Conservation (phyloP, 371 early-diverging fungal species). For the Rhizopus sp. region DNA sequence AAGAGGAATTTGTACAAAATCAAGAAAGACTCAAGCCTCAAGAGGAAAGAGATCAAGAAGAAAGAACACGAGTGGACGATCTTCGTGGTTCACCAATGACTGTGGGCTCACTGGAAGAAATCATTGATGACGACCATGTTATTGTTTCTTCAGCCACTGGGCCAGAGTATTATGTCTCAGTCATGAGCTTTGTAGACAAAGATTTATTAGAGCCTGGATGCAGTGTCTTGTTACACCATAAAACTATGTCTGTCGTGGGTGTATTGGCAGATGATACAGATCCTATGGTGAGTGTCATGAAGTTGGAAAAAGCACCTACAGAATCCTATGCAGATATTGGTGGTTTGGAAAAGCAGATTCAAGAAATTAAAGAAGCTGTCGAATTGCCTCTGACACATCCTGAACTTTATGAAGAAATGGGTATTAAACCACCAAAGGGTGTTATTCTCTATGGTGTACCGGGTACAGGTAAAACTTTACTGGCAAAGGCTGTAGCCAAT, state of each 20-base stretch:
- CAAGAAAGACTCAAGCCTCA: conserved; percentile 96
- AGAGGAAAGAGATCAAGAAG: conserved; percentile 93
- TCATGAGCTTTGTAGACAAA: conserved; percentile 99
- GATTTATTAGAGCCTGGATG: conserved; percentile 99
- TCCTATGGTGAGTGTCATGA: conserved; percentile 99
- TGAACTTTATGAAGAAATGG: conserved; percentile 99
- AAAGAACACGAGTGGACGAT: conserved; percentile 96
- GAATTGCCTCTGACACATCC: conserved; percentile 99
- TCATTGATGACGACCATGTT: conserved; percentile 99
- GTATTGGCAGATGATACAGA: conserved; percentile 97
- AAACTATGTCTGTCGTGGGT: conserved; percentile 95
- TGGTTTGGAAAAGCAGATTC: conserved; percentile 98
- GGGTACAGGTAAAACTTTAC: conserved; percentile 99
- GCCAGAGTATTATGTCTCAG: conserved; percentile 98
- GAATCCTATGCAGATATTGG: conserved; percentile 99
- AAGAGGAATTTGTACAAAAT: conserved; percentile 98
- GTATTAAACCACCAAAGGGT: conserved; percentile 99
- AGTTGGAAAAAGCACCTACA: conserved; percentile 99
- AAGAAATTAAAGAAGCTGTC: conserved; percentile 99
- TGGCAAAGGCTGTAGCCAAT: conserved; percentile 99
- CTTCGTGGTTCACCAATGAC: conserved; percentile 99
- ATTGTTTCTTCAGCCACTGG: conserved; percentile 97
- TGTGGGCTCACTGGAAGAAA: conserved; percentile 99
- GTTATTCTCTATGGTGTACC: conserved; percentile 99
- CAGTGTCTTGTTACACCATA: conserved; percentile 97